phyloP scores from a whole-genome alignment of 106 monocot genomes.

The Agapanthus africanus region DNA sequence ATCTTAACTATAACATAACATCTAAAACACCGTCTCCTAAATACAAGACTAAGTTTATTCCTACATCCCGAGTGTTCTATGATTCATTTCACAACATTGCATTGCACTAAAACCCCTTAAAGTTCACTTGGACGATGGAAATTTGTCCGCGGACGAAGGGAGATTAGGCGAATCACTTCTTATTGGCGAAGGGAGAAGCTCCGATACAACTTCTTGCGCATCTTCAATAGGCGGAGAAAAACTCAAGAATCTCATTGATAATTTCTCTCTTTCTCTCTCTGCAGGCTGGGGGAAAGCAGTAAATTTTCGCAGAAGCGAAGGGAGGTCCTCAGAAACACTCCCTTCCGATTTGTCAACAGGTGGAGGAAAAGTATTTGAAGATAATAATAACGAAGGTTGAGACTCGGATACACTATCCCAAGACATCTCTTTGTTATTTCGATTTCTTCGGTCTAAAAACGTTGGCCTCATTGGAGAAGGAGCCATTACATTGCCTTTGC shows the following conservation, averaged over 20 bases:
- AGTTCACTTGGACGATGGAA: not conserved
- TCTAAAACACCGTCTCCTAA: no score
- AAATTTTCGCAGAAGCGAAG: slow-evolving; percentile 4
- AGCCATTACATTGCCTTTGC: slow-evolving; percentile 16
- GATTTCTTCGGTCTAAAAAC: slow-evolving; percentile 23
- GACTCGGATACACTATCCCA: slow-evolving; percentile 18
- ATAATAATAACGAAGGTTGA: not conserved
- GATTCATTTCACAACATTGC: no score
- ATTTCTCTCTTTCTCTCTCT: no score
- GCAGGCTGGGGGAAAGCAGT: no score
- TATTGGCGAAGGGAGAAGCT: not conserved
- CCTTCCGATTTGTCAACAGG: not conserved
- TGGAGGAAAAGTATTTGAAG: slow-evolving; percentile 1
- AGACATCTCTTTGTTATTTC: slow-evolving; percentile 6
- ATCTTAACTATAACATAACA: no score
- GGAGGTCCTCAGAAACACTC: not conserved
- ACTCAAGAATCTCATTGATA: not conserved
- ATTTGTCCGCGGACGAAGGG: not conserved
- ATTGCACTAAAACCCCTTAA: no score
- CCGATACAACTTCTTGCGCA: not conserved
- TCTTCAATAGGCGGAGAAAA: not conserved
- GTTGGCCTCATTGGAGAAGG: slow-evolving; percentile 44
- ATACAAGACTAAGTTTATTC: no score
- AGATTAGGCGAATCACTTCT: not conserved
- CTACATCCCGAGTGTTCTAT: no score